Evolutionary conservation across 805 yeast species (phyloP).

Genomic region (Ogataea allantospora): DNA sequence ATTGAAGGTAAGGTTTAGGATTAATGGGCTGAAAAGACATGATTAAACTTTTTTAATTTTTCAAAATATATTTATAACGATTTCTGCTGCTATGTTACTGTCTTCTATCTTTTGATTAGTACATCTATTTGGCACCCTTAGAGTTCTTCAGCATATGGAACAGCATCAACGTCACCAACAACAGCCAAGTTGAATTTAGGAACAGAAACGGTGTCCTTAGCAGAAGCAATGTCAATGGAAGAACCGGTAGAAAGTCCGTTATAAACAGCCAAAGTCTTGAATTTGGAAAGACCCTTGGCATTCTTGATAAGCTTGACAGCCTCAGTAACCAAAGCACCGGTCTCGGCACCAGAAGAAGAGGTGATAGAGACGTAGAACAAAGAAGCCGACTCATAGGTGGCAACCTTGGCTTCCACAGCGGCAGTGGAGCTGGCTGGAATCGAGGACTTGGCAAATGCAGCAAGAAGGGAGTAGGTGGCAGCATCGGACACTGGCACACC

Average conservation of each 20-base stretch:
- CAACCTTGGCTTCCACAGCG: conserved; percentile 48
- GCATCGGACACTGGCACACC: conserved; percentile 78
- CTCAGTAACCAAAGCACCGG: conserved; percentile 58
- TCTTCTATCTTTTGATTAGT: conserved; percentile 14
- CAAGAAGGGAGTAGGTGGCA: conserved; percentile 66
- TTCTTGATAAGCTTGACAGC: conserved; percentile 52
- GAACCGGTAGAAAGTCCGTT: conserved; percentile 43
- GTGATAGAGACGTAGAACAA: conserved; percentile 70
- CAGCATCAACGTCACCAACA: conserved; percentile 79
- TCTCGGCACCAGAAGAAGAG: conserved; percentile 57
- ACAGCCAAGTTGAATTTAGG: conserved; percentile 80
- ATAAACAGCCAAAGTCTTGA: conserved; percentile 52
- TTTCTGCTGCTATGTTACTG: conserved; percentile 10
- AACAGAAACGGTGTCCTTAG: conserved; percentile 36
- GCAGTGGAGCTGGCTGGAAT: conserved; percentile 51
- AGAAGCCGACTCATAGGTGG: conserved; percentile 74
- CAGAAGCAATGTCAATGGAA: conserved; percentile 35
- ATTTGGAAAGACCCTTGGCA: conserved; percentile 57
- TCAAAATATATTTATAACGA: conserved; percentile 4
- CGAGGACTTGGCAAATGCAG: conserved; percentile 60
- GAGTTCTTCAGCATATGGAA: conserved; percentile 90
- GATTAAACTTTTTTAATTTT: conserved; percentile 5
- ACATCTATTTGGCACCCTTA: conserved; percentile 36
- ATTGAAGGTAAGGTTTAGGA: conserved; percentile 87
- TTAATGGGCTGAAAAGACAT: conserved; percentile 63